Conservation (phyloP, 2,329 filamentous ascomycete species). For the Aspergillus ochraceus region DNA sequence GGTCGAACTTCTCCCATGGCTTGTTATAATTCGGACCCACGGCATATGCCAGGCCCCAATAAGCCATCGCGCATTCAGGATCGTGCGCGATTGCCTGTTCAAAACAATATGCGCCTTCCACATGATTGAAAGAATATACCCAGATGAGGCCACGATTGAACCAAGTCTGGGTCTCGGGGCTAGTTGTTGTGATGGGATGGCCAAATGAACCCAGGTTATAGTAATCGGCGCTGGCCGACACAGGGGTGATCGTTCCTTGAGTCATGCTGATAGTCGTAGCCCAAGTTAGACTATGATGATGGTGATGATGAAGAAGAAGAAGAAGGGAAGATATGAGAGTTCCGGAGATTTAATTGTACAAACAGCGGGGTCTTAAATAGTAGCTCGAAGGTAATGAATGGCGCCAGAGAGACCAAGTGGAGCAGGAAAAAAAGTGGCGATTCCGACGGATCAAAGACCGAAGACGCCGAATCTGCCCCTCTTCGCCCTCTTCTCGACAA, state of each 20-base stretch:
- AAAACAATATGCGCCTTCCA: slow-evolving; percentile 61
- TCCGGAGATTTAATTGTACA: too few species aligned
- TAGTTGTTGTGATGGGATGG: slow-evolving; percentile 57
- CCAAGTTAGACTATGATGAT: too few species aligned
- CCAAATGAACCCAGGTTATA: slow-evolving; percentile 61
- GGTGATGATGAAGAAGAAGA: too few species aligned
- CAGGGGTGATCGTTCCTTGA: background rate
- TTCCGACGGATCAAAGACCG: too few species aligned
- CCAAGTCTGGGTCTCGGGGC: slow-evolving; percentile 60
- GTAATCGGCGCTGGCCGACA: slow-evolving; percentile 25
- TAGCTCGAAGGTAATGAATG: too few species aligned
- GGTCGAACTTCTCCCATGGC: slow-evolving; percentile 51
- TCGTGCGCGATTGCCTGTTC: slow-evolving; percentile 45
- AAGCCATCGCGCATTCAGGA: slow-evolving; percentile 45
- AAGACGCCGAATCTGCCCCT: too few species aligned
- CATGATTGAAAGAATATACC: slow-evolving; percentile 75
- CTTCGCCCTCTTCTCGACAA: too few species aligned
- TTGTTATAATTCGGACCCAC: slow-evolving; percentile 56
- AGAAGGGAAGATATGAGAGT: too few species aligned
- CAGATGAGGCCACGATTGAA: slow-evolving; percentile 72
- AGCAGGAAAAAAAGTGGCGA: too few species aligned
- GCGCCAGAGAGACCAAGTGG: too few species aligned
- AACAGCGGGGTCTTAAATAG: too few species aligned
- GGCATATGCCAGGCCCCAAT: slow-evolving; percentile 53
- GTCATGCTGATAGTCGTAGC: slow-evolving; percentile 1